Conservation (phyloP, 129 eudicot species). For the Deinandra increscens region DNA sequence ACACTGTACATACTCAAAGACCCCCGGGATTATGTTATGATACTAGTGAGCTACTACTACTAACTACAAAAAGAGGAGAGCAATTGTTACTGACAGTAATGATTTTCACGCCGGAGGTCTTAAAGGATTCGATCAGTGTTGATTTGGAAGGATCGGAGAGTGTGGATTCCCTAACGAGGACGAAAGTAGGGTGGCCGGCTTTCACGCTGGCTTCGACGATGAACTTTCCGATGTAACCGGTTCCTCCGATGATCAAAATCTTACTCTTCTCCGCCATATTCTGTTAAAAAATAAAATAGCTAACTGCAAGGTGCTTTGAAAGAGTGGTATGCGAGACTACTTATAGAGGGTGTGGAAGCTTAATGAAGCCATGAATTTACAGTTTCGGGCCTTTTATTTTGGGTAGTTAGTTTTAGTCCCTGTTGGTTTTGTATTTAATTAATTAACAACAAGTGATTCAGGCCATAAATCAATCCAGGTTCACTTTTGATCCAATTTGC, state of each 20-base stretch:
- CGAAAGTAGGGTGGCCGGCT: conserved; percentile 47
- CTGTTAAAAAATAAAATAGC: background rate
- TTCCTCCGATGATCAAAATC: conserved; percentile 48
- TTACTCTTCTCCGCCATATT: conserved; percentile 43
- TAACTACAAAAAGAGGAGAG: too few species aligned
- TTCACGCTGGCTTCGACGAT: conserved; percentile 43
- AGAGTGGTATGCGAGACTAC: background rate
- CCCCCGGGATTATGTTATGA: too few species aligned
- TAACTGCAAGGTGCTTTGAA: background rate
- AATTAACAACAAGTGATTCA: background rate
- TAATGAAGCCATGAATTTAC: background rate
- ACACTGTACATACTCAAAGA: too few species aligned
- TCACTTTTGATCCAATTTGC: too few species aligned
- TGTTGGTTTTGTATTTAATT: background rate
- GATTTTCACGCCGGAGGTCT: conserved; percentile 37
- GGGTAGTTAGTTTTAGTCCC: background rate
- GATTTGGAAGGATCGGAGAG: conserved; percentile 44
- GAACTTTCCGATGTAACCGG: conserved; percentile 51
- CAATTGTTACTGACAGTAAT: conserved; percentile 29
- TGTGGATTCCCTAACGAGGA: conserved; percentile 39
- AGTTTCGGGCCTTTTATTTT: background rate
- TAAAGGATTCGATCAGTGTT: conserved; percentile 30
- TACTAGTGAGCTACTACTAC: background rate
- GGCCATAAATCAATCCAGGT: too few species aligned
- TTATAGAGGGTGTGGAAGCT: background rate